Evolutionary conservation across 2,329 filamentous ascomycete genomes (phyloP), one percentile per base, ranked within the genome.

Genomic region (Fusarium globosum): DNA sequence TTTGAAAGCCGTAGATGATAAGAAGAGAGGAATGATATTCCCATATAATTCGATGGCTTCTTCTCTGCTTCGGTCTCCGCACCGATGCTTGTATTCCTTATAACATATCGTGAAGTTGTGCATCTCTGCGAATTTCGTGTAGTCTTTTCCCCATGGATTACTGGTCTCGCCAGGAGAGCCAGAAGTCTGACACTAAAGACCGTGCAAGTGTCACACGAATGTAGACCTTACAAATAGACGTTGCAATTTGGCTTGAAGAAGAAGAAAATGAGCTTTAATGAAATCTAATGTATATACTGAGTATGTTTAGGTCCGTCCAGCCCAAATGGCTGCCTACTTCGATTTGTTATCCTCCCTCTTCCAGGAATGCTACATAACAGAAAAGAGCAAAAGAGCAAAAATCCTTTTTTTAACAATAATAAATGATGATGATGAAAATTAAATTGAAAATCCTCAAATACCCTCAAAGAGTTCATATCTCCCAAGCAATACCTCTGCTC

Each of bases 11-110:
- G 49, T 52, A 63, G 63, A 69, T 51, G 49, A 60, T 60, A 38
- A 56, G 61, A 61, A 55, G 48, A 61, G 53, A 45, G 53, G 58
- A 70, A 69, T 67, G 45, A 64, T 49, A 57, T 65, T 48, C 68
- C 56, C 52, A 58, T 46, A 53, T 77, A 77, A 75, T 75, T 68
- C 63, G 67, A 61, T 30, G 42, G 61, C 56, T 61, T 59, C 51
- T 46, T 48, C 49, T 45, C 52, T 69, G 18, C 33, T 18, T 15
- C 21, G 21, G 36, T 38, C 20, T 60, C 48, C 33, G 49, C 52
- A 56, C 65, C 28, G n/a, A 43, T 18, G n/a, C 30, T 38, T 12
- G 28, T 48, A 15, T 26, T 15, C 13, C n/a, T n/a, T 43, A 36
- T 21, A 26, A 10, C 53, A 28, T 39, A 41, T 23, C 36, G 45